Base-by-base conservation (phyloP, 2,329 filamentous ascomycete species). In the Coniochaeta pulveracea region DNA sequence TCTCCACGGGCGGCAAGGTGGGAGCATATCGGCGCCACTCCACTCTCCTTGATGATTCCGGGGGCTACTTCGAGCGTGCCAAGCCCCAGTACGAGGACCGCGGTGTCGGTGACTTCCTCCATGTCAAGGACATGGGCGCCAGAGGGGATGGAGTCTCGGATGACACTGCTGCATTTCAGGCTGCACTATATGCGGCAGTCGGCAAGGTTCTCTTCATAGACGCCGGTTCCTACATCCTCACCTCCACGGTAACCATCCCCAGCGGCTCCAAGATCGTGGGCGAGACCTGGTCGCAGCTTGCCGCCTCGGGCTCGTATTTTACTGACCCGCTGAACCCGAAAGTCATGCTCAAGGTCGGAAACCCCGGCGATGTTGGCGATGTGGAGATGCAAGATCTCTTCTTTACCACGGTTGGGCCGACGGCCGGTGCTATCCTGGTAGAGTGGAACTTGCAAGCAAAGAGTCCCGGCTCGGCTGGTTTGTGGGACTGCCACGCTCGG, bases 401-500 rank as follows among this genome's bases (percentile, higher is more conserved):
- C 39, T 70, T 85, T 43, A 66, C 46, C 6, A 37, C 32, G 3
- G 23, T 27, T 0, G 45, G 42, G 67, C 45, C 75, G 4, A 72
- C 72, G 12, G 69, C 78, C 1, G 80, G 80, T 37, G 76, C 72
- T 3, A 73, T 83, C 39, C 60, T 85, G 44, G 65, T 85, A 48
- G 65, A 85, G 47, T 85, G 78, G 78, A 85, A 85, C 50, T 58
- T 84, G 23, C 63, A 63, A 12, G 67, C 65, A 15, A 46, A 56
- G 44, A 58, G 40, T 36, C 61, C 66, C 38, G 76, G 76, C 18
- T 63, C 65, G 3, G 68, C 64, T 21, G 78, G 67, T 37, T 72
- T 82, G 57, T 85, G 80, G 36, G 80, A 85, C 47, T 69, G 74
- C 12, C 80, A 85, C 55, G 67, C 79, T 53, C 73, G 80, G 46